A percentile compares a stretch with the other conserved stretches of the same genome.
Evolutionary conservation across 495 filamentous ascomycete genomes (phyloP).

Genomic region (Jackrogersella multiformis): DNA sequence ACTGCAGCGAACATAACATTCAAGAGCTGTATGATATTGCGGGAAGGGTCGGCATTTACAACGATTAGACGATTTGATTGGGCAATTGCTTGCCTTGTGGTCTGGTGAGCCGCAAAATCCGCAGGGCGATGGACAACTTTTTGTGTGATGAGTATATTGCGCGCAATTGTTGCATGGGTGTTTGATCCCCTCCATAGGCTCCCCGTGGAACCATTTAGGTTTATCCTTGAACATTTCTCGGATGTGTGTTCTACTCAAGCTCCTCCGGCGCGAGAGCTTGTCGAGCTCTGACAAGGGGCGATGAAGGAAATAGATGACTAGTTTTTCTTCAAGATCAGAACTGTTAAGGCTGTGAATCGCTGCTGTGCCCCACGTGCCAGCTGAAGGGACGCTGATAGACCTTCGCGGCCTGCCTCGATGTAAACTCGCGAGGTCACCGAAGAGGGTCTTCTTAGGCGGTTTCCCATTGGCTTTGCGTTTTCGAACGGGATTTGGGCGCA

Average conservation of each 20-base stretch:
- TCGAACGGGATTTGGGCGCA: not conserved
- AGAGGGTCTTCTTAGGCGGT: not conserved
- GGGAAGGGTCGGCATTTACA: slow-evolving; percentile 55
- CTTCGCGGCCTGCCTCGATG: slow-evolving; percentile 20
- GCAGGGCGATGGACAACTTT: slow-evolving; percentile 39
- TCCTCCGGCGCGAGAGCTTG: slow-evolving; percentile 47
- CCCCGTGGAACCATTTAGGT: slow-evolving; percentile 9
- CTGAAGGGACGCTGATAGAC: slow-evolving; percentile 42
- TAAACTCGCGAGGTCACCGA: not conserved
- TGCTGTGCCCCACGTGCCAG: slow-evolving; percentile 28
- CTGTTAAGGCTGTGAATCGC: slow-evolving; percentile 1
- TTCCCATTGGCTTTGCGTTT: not conserved
- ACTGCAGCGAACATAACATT: slow-evolving; percentile 47
- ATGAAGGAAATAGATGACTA: slow-evolving; percentile 42
- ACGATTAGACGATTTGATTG: slow-evolving; percentile 44
- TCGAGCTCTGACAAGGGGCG: slow-evolving; percentile 45
- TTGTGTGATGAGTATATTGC: slow-evolving; percentile 30
- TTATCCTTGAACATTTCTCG: slow-evolving; percentile 47
- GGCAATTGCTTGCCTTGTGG: slow-evolving; percentile 44
- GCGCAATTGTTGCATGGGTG: slow-evolving; percentile 48
- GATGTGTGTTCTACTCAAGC: slow-evolving; percentile 51
- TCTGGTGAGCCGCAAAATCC: slow-evolving; percentile 46
- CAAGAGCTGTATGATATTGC: slow-evolving; percentile 44
- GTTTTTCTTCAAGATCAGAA: not conserved
- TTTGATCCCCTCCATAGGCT: not conserved